Evolutionary conservation across 176 grass and related monocot species (phyloP).

Genomic region (Panicum miliaceum): DNA sequence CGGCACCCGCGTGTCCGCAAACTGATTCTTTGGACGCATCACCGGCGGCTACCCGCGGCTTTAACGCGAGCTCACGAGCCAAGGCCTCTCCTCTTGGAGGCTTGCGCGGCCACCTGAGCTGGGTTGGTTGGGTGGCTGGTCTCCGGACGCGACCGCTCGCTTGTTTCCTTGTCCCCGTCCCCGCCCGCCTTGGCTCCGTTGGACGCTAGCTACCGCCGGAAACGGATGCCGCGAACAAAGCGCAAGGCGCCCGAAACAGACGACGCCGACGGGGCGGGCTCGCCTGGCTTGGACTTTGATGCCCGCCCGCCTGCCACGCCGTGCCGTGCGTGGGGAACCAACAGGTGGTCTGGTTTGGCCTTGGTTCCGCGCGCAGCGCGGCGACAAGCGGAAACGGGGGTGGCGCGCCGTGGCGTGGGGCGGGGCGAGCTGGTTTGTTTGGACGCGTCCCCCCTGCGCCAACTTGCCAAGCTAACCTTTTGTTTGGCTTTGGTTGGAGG

Average conservation of each 20-base stretch:
- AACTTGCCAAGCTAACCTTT: constrained; percentile 14
- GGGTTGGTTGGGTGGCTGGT: neutral
- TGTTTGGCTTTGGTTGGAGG: neutral
- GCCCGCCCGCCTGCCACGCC: neutral
- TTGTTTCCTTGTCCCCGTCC: neutral
- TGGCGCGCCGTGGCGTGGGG: neutral
- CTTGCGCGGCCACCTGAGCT: neutral
- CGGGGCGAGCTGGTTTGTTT: neutral
- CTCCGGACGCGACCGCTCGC: neutral
- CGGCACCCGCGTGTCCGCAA: constrained; percentile 11
- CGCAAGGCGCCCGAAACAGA: neutral
- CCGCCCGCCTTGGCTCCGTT: no score
- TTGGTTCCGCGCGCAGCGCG: neutral
- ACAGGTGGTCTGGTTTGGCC: no score
- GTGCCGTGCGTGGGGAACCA: neutral
- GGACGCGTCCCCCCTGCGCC: neutral
- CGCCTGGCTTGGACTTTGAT: neutral
- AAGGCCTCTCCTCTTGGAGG: no score
- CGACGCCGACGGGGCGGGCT: no score
- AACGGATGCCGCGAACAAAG: neutral
- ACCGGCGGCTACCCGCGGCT: neutral
- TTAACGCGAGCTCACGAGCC: no score
- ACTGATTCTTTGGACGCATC: constrained; percentile 46
- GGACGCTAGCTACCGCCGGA: no score
- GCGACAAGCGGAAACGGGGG: neutral